Conservation (phyloP, 1,284 basidiomycete species). For the Boletellus sp. region DNA sequence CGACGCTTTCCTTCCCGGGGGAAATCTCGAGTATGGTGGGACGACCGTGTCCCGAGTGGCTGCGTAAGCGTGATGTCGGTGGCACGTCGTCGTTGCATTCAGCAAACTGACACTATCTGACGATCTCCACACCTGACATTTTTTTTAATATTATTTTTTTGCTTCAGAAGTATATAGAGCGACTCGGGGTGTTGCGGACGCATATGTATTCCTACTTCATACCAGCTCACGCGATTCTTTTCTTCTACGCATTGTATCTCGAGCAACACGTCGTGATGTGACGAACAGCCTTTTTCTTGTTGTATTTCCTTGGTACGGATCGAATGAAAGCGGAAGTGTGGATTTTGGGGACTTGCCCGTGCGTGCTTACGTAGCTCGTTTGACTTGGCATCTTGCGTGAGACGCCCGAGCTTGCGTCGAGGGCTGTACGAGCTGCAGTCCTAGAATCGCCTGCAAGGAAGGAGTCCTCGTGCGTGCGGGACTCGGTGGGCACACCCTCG, state of each 20-base stretch:
- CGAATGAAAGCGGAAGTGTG: too few relatives aligned
- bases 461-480: too few relatives aligned
- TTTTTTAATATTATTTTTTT: constrained; percentile 5
- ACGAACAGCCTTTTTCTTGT: constrained; percentile 4
- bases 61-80: constrained; percentile 12
- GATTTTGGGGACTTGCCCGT: constrained; percentile 7
- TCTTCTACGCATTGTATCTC: constrained; percentile 10
- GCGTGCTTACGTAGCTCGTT: too few relatives aligned
- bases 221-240: constrained; percentile 1
- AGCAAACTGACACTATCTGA: background rate
- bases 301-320: background rate
- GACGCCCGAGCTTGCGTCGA: too few relatives aligned
- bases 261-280: constrained; percentile 5
- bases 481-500: too few relatives aligned
- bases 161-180: constrained; percentile 1
- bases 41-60: constrained; percentile 33
- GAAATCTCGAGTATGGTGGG: constrained; percentile 30
- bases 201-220: constrained; percentile 14
- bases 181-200: constrained; percentile 13
- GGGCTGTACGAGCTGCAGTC: too few relatives aligned
- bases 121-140: background rate
- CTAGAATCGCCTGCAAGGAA: too few relatives aligned
- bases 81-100: background rate
- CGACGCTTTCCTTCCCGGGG: constrained; percentile 33
- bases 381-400: too few relatives aligned